Conservation (phyloP, 2,329 filamentous ascomycete genomes). For the Didymella glomerata region DNA sequence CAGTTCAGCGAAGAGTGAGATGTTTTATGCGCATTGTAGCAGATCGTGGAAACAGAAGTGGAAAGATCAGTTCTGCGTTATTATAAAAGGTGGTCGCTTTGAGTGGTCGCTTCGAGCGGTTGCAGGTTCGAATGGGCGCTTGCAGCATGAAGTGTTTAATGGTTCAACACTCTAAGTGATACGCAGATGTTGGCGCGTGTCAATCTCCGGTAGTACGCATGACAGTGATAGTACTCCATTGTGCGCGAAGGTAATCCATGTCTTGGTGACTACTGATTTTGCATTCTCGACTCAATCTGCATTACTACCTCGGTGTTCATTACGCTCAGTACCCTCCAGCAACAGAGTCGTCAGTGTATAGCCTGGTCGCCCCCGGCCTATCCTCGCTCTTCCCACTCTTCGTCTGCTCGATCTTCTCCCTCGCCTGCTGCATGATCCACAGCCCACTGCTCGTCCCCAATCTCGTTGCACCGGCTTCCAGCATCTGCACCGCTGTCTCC, state of each 20-base stretch:
- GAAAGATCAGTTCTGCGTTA: no score
- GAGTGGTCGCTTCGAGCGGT: no score
- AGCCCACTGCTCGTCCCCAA: constrained; percentile 66
- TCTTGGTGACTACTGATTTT: neutral
- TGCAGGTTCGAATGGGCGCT: no score
- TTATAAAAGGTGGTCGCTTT: no score
- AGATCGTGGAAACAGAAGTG: no score
- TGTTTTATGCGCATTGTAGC: neutral
- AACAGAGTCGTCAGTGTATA: constrained; percentile 50
- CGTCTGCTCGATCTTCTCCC: constrained; percentile 36
- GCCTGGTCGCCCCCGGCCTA: constrained; percentile 41
- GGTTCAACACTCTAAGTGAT: no score
- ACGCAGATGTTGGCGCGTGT: no score
- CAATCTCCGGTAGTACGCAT: no score
- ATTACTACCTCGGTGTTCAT: neutral
- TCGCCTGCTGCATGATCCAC: constrained; percentile 61
- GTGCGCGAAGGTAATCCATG: neutral
- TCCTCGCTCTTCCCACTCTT: constrained; percentile 32
- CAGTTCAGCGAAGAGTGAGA: neutral
- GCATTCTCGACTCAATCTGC: neutral
- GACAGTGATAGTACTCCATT: no score
- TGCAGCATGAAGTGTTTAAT: no score
- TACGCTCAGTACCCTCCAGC: constrained; percentile 24
- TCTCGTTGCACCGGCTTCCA: constrained; percentile 64
- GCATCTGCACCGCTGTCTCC: constrained; percentile 62